These are phyloP conservation scores for Pulchroboletus neoregius DNA, from an alignment of 1,284 basidiomycete genomes.

Conservation along the genomic window DNA sequence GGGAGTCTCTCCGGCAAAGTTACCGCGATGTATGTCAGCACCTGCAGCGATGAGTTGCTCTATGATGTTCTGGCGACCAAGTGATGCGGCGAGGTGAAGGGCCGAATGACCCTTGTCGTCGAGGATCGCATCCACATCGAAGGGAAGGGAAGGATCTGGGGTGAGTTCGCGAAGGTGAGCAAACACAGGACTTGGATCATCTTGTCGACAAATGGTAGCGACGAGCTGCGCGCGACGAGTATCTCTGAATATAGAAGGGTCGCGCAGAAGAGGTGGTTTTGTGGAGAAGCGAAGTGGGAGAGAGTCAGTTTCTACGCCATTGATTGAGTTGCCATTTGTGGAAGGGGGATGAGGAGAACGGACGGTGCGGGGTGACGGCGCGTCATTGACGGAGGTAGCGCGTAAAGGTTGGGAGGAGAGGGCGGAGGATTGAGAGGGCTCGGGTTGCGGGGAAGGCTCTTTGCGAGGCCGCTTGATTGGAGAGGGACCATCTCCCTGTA, in stretches of 20 bases:
- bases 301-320: conserved; percentile 36
- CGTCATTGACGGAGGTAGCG: conserved; percentile 18
- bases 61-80: conserved; percentile 69
- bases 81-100: conserved; percentile 88
- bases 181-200: conserved; percentile 60
- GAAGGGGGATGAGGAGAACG: conserved; percentile 32
- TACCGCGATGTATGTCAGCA: conserved; percentile 86
- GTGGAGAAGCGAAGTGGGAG: conserved; percentile 61
- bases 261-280: conserved; percentile 61
- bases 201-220: conserved; percentile 60
- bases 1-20: conserved; percentile 92
- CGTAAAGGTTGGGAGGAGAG: conserved; percentile 19
- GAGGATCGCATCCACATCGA: conserved; percentile 78
- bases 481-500: conserved; percentile 55
- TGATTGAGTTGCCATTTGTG: conserved; percentile 34
- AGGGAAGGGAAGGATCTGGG: conserved; percentile 38
- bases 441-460: conserved; percentile 41
- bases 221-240: conserved; percentile 57
- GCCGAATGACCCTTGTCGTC: conserved; percentile 96
- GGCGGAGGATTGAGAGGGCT: conserved; percentile 21
- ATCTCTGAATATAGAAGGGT: conserved; percentile 61
- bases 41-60: conserved; percentile 68
- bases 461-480: conserved; percentile 63
- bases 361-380: conserved; percentile 30
- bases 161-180: conserved; percentile 62